Evolutionary conservation across 257 asterid genomes (phyloP).

Genomic region (Nicotiana attenuata): DNA sequence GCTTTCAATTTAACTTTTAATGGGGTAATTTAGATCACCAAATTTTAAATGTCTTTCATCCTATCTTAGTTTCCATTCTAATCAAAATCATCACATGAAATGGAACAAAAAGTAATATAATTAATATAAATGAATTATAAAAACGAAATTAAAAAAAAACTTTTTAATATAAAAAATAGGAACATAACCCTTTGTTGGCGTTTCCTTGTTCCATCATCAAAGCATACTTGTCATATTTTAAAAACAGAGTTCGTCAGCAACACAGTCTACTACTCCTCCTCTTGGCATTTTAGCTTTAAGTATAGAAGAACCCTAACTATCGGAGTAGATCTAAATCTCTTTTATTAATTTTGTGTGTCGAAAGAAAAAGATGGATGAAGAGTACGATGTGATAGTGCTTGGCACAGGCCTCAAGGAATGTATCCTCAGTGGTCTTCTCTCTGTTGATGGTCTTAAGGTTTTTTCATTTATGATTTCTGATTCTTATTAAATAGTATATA

Average conservation of each 20-base stretch:
- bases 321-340: not conserved
- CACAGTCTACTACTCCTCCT: no score
- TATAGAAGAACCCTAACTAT: not conserved
- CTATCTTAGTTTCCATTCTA: no score
- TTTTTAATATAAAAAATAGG: not conserved
- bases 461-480: not conserved
- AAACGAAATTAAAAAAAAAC: not conserved
- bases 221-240: not conserved
- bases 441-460: slow-evolving; percentile 87
- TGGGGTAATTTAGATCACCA: no score
- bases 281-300: no score
- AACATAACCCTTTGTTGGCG: not conserved
- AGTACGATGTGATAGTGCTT: slow-evolving; percentile 84
- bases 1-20: no score
- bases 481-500: no score
- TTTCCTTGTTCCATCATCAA: not conserved
- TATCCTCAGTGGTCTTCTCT: slow-evolving; percentile 86
- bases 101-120: no score
- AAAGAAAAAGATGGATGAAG: slow-evolving; percentile 63
- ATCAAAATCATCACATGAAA: no score
- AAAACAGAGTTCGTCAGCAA: no score
- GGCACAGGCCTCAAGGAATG: slow-evolving; percentile 94
- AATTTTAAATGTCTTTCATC: no score
- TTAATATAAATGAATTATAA: not conserved
- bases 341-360: not conserved